Percentiles rank a stretch among this genome's conserved stretches.
Evolutionary conservation across 2,329 filamentous ascomycete genomes (phyloP).

Genomic region (Epichloe coenophiala): DNA sequence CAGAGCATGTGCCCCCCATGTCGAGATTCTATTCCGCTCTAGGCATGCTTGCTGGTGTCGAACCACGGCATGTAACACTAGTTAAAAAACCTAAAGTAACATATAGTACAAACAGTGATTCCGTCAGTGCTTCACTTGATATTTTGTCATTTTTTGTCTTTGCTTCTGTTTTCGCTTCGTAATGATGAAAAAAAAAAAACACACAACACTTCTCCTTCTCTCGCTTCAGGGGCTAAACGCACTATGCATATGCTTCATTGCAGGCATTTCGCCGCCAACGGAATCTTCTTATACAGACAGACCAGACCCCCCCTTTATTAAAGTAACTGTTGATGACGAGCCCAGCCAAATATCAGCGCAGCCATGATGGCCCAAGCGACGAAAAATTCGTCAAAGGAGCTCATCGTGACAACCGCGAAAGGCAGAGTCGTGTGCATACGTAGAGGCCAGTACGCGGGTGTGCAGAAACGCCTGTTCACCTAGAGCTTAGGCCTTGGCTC

Average conservation of each 20-base stretch:
- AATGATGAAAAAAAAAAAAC: neutral
- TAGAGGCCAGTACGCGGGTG: neutral
- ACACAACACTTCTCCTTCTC: neutral
- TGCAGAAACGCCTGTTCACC: neutral
- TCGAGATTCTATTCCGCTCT: neutral
- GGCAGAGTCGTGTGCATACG: neutral
- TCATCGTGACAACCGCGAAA: neutral
- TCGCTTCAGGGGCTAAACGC: neutral
- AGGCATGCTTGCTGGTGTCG: neutral
- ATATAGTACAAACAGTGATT: neutral
- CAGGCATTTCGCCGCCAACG: neutral
- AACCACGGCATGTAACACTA: neutral
- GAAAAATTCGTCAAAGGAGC: neutral
- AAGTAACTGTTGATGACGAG: neutral
- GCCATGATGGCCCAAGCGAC: neutral
- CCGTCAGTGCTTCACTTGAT: neutral
- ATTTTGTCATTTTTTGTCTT: neutral
- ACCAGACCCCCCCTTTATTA: too few species aligned
- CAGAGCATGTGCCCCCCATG: neutral
- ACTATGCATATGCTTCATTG: neutral
- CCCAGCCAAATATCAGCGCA: neutral
- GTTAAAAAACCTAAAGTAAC: neutral
- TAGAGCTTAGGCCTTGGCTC: conserved; percentile 27
- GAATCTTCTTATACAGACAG: neutral
- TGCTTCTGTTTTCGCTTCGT: neutral